Evolutionary conservation across 768 basidiomycete species (phyloP).

Genomic region (Brasilioporus rufonigricans): DNA sequence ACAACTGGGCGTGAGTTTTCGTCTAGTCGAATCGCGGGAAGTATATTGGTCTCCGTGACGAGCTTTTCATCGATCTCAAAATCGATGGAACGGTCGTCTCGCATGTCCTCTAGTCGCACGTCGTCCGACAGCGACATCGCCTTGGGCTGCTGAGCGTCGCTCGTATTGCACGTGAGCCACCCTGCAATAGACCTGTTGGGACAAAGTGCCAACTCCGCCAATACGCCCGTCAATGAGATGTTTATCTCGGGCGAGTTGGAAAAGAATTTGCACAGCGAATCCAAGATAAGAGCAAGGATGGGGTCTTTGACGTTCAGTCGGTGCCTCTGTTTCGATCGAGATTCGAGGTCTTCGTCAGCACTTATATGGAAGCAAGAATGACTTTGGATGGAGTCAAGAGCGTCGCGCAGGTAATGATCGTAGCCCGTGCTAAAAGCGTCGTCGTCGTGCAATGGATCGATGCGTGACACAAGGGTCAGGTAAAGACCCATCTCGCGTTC

Average conservation of each 20-base stretch:
- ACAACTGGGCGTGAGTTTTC: constrained; percentile 75
- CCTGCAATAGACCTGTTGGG: constrained; percentile 84
- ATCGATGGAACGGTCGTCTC: constrained; percentile 82
- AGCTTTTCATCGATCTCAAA: constrained; percentile 67
- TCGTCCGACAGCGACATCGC: constrained; percentile 5
- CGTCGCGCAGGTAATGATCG: constrained; percentile 79
- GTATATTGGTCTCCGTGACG: constrained; percentile 50
- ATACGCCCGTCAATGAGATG: constrained; percentile 79
- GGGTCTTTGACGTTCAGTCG: constrained; percentile 77
- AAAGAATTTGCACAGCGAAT: constrained; percentile 75
- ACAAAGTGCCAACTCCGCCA: constrained; percentile 80
- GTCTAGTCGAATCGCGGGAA: constrained; percentile 68
- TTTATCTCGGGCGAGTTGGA: constrained; percentile 84
- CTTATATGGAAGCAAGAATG: constrained; percentile 57
- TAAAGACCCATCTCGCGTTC: constrained; percentile 85
- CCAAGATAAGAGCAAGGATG: constrained; percentile 66
- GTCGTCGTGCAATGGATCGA: constrained; percentile 65
- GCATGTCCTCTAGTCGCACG: constrained; percentile 42
- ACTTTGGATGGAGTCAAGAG: constrained; percentile 61
- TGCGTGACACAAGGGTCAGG: constrained; percentile 70
- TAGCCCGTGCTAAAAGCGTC: constrained; percentile 84
- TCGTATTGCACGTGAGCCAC: constrained; percentile 74
- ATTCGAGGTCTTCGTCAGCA: constrained; percentile 40
- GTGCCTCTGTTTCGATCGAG: constrained; percentile 54
- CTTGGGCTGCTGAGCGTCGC: constrained; percentile 33